Base-by-base conservation (phyloP, 805 yeast genomes). In the Candida ovalis region DNA sequence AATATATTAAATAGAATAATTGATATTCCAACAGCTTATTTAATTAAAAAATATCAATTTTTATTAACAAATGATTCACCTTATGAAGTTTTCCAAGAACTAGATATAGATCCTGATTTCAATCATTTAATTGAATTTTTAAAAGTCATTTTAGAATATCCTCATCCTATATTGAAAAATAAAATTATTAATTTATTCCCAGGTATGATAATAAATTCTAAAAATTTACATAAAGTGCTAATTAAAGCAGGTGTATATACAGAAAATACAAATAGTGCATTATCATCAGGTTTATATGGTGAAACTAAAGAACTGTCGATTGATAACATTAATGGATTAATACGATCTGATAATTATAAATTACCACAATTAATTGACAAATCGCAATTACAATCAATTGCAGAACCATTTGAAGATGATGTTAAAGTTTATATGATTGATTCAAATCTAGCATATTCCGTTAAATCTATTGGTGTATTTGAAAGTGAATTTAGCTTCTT, bases 121-220 rank as follows among this genome's bases (percentile, higher is more conserved):
- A 49, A 43, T n/a, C 44, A 49, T 8, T 45, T 68, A 8, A 52
- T 68, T 10, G 43, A 52, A 13, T 51, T 61, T 23, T 55, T 69
- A 27, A 63, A 63, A 43, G 62, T 58, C 39, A 54, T 62, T 12
- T 60, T 68, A 7, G 51, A 58, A 19, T 59, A 68, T 47, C 72
- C 73, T 13, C 68, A 69, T 56, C 52, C 56, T 2, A 39, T 38
- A 7, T 33, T 69, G 7, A 30, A 53, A 2, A 18, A 38, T 0
- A 54, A 56, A 42, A 33, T 66, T 13, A 6, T n/a, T 13, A n/a
- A 39, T 21, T 37, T 58, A 3, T 33, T 67, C 8, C 43, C 43
- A 15, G 51, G 43, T 9, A 45, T 50, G 10, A 44, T 45, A 4
- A 44, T 42, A 3, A 45, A 39, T 19, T 50, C 63, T 6, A 45